These are phyloP conservation scores for Blastocystis sp. DNA, from an alignment of 352 stramenopile genomes.

Conservation along the genomic window DNA sequence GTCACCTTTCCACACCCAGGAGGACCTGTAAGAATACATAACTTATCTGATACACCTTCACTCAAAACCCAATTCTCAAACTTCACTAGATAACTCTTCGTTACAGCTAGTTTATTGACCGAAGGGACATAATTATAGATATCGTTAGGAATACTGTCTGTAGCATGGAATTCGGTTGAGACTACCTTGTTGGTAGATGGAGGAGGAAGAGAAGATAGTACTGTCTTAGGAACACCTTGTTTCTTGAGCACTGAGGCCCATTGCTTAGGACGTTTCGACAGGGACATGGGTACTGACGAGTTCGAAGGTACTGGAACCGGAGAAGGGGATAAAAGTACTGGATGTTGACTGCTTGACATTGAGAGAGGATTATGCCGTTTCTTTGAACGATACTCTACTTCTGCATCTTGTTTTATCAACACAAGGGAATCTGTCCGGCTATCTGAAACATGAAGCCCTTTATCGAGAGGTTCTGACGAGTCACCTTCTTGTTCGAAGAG, in stretches of 20 bases:
- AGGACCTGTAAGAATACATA: constrained; percentile 37
- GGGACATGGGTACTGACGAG: too few relatives aligned
- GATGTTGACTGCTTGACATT: neutral
- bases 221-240: neutral
- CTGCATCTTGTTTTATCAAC: neutral
- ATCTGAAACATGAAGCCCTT: too few relatives aligned
- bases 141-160: neutral
- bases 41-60: neutral
- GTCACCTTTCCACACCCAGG: constrained; percentile 23
- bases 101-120: neutral
- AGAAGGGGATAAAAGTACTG: neutral
- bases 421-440: neutral
- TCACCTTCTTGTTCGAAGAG: constrained; percentile 16
- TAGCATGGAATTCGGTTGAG: neutral
- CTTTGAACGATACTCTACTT: too few relatives aligned
- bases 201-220: neutral
- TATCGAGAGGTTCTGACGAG: neutral
- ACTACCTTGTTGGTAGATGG: neutral
- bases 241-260: neutral
- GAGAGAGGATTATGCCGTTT: neutral
- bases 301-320: neutral
- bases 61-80: constrained; percentile 25
- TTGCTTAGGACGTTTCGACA: neutral
- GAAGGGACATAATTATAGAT: constrained; percentile 34
- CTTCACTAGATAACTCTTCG: neutral